phyloP scores from a whole-genome alignment of 2,329 filamentous ascomycete species.

The Cryphonectria naterciae region DNA sequence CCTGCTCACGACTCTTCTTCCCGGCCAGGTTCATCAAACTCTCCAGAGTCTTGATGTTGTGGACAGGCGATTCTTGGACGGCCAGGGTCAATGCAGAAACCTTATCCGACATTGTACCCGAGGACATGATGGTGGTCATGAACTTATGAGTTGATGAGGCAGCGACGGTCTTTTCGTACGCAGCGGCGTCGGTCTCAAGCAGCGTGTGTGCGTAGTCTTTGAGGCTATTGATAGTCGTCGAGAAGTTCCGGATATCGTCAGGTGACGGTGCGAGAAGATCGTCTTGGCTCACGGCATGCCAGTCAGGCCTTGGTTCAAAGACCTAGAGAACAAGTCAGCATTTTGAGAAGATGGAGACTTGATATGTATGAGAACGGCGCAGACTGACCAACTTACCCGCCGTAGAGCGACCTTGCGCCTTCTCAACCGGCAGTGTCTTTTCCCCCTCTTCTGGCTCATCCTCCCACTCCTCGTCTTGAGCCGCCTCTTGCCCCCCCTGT shows the following conservation, averaged over 20 bases:
- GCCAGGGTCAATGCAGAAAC: constrained; percentile 93
- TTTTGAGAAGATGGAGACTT: constrained; percentile 25
- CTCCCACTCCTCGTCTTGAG: constrained; percentile 34
- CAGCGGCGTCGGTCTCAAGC: constrained; percentile 75
- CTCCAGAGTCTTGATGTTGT: constrained; percentile 89
- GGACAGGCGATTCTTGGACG: constrained; percentile 92
- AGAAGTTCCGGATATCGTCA: constrained; percentile 50
- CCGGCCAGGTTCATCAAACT: constrained; percentile 80
- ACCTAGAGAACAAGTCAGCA: constrained; percentile 42
- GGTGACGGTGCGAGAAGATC: constrained; percentile 48
- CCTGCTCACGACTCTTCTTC: constrained; percentile 92
- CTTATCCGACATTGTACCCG: constrained; percentile 95
- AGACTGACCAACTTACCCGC: constrained; percentile 48
- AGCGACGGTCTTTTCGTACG: constrained; percentile 74
- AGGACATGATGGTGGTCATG: constrained; percentile 94
- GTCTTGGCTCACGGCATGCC: constrained; percentile 53
- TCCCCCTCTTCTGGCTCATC: constrained; percentile 38
- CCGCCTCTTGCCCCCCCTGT: constrained; percentile 37
- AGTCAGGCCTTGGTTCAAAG: constrained; percentile 62
- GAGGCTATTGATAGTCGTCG: constrained; percentile 52
- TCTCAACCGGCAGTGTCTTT: constrained; percentile 33
- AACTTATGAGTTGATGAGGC: constrained; percentile 92
- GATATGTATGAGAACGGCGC: constrained; percentile 31
- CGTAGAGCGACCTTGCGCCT: constrained; percentile 36
- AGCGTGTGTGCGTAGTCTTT: constrained; percentile 75